Percentiles rank a stretch among this genome's conserved stretches.
phyloP scores from a whole-genome alignment of 768 basidiomycete species.

The Leccinum imitatum region DNA sequence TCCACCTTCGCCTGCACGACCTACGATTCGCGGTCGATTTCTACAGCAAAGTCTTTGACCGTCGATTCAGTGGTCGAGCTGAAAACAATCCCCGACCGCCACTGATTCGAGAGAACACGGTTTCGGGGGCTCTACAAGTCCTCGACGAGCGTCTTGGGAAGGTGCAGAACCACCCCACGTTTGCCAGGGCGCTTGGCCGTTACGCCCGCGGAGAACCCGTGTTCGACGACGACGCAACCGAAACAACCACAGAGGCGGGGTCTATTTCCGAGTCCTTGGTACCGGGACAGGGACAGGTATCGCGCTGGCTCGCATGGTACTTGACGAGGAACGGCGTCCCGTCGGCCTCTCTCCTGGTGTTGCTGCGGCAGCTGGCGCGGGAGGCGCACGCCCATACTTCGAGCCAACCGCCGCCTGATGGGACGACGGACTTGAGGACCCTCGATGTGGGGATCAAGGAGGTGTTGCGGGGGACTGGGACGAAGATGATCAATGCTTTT shows the following conservation, averaged over 20 bases:
- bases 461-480: constrained; percentile 83
- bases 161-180: constrained; percentile 29
- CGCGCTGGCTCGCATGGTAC: constrained; percentile 65
- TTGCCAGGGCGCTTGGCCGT: constrained; percentile 38
- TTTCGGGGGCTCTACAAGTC: constrained; percentile 63
- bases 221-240: constrained; percentile 21
- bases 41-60: constrained; percentile 71
- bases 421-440: constrained; percentile 38
- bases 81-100: constrained; percentile 67
- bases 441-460: constrained; percentile 70
- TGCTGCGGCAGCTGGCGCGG: constrained; percentile 59
- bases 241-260: constrained; percentile 1
- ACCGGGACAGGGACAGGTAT: constrained; percentile 18
- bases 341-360: constrained; percentile 60
- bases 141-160: constrained; percentile 53
- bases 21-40: constrained; percentile 74
- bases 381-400: constrained; percentile 62
- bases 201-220: constrained; percentile 58
- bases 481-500: constrained; percentile 69
- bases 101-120: constrained; percentile 69
- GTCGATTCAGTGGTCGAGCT: constrained; percentile 68
- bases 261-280: constrained; percentile 9
- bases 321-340: constrained; percentile 69
- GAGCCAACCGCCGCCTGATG: constrained; percentile 49
- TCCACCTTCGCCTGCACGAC: constrained; percentile 70